Evolutionary conservation across 2,329 filamentous ascomycete genomes (phyloP).

Genomic region (Fusarium chuoi): DNA sequence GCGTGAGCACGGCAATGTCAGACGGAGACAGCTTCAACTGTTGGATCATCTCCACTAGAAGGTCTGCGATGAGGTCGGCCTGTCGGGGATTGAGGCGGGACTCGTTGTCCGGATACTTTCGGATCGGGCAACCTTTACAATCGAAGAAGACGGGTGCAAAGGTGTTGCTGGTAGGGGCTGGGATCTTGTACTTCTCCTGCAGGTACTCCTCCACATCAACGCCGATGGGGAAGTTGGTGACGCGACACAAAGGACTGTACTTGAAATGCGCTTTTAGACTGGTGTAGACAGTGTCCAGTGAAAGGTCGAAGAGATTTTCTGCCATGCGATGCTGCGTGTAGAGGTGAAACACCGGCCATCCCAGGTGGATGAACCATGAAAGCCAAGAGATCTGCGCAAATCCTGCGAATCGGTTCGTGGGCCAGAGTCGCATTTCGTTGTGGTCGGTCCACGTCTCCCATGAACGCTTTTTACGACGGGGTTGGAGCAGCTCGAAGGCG

Average conservation of each 20-base stretch:
- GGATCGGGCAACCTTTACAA: background rate
- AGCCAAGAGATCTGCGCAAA: background rate
- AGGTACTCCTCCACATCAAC: background rate
- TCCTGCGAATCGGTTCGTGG: background rate
- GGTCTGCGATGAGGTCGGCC: background rate
- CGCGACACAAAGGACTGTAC: background rate
- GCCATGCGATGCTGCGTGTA: conserved; percentile 8
- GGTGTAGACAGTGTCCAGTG: background rate
- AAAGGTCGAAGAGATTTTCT: background rate
- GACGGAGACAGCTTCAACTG: background rate
- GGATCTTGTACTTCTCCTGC: rapidly evolving
- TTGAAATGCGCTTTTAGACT: background rate
- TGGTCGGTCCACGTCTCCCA: background rate
- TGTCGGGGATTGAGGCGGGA: background rate
- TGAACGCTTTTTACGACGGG: rapidly evolving
- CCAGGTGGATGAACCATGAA: background rate
- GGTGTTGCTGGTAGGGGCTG: rapidly evolving
- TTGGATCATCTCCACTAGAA: background rate
- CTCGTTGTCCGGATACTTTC: background rate
- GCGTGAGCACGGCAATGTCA: background rate
- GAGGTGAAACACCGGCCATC: background rate
- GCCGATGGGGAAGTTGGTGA: background rate
- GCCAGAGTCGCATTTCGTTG: rapidly evolving
- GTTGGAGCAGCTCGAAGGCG: background rate
- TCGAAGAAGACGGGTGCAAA: background rate